phyloP scores from a whole-genome alignment of 2,329 filamentous ascomycete genomes.

The Aspergillus pseudotamarii region DNA sequence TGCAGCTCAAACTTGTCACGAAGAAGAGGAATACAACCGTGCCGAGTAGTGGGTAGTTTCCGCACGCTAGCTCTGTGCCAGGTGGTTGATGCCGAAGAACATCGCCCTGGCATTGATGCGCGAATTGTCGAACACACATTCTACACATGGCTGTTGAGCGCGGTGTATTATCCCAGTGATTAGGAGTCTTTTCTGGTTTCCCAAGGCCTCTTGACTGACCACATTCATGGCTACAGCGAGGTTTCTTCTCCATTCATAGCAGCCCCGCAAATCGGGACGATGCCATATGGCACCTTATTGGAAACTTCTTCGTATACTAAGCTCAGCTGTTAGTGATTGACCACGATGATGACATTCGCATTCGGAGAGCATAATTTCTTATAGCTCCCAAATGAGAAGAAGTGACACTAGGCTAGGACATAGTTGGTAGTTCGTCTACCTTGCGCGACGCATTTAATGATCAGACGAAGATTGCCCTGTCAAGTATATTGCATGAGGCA shows the following conservation, averaged over 20 bases:
- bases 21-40: slow-evolving; percentile 23
- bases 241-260: neutral
- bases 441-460: neutral
- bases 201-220: neutral
- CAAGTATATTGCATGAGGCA: neutral
- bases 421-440: neutral
- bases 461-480: neutral
- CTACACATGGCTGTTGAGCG: neutral
- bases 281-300: neutral
- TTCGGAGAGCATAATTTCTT: neutral
- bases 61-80: neutral
- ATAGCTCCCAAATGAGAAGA: neutral
- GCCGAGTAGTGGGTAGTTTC: neutral
- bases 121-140: neutral
- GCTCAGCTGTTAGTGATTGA: neutral
- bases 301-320: neutral
- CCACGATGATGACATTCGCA: neutral
- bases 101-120: neutral
- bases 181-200: neutral
- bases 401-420: neutral
- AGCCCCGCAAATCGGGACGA: neutral
- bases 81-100: neutral
- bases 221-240: neutral
- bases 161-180: neutral
- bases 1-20: slow-evolving; percentile 41